Evolutionary conservation across 331 rosid genomes (phyloP), one percentile per base, ranked within the genome.

Genomic region (Rhamnella rubrinervis): DNA sequence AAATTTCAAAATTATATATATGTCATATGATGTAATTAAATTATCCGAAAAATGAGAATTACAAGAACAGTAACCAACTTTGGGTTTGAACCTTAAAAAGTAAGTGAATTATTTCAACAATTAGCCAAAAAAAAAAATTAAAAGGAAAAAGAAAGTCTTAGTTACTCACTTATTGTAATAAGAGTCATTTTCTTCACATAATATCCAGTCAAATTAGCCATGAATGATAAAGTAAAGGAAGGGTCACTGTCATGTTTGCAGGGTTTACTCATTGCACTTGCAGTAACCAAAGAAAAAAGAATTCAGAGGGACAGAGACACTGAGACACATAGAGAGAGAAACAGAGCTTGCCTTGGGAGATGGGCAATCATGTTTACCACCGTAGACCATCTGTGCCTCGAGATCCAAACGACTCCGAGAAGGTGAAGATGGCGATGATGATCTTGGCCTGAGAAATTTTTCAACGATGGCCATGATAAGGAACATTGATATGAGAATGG

Each of bases 391-490:
- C 50, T 80, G 86, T 2, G 75, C 74, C 73, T 88, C 80, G 63
- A 80, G 83, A 83, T 82, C 88, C 38, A 74, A 18, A 7, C 63
- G 75, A 28, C 77, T 67, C 65, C 35, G 78, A 70, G 68, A 67
- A 46, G 58, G 6, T 21, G 50, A 38, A n/a, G 69, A 56, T 8
- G 83, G 55, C 21, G 82, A 46, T 37, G 78, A 26, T 55, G 89
- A 74, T 64, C 84, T 81, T 59, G 88, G 80, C 72, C 83, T 70
- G 74, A 85, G 80, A 77, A 87, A 78, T 72, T 84, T 85, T 87
- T 90, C 96, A 47, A 83, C 76, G 64, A 87, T 87, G 7, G 96
- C 96, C 85, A 89, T 82, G 25, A 84, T 85, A 70, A 90, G 87
- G 77, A 87, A 90, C 88, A 90, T 82, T 55, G 93, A 85, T 61